Conservation (phyloP, 2,329 filamentous ascomycete species). For the Colletotrichum camelliae region DNA sequence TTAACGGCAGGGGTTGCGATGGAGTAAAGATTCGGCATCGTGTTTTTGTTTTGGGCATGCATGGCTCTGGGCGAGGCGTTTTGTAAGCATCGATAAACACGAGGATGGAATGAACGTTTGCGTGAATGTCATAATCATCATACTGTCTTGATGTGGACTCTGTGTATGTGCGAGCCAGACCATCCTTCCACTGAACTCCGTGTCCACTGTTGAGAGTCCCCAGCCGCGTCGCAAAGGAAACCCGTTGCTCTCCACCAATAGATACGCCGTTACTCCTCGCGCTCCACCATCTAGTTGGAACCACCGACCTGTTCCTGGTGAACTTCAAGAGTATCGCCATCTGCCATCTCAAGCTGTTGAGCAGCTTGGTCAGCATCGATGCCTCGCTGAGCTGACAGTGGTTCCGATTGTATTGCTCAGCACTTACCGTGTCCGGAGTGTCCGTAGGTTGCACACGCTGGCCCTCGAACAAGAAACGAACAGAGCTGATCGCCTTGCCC, state of each 20-base stretch:
- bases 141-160: slow-evolving; percentile 4
- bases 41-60: neutral
- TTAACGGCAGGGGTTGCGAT: neutral
- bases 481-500: slow-evolving; percentile 83
- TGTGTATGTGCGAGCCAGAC: neutral
- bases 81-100: neutral
- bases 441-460: slow-evolving; percentile 87
- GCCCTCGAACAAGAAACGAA: slow-evolving; percentile 97
- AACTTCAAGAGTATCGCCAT: slow-evolving; percentile 95
- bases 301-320: slow-evolving; percentile 98
- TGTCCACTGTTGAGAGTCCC: neutral
- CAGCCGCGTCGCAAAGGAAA: slow-evolving; percentile 3
- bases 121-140: slow-evolving; percentile 20
- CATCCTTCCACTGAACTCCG: slow-evolving; percentile 1
- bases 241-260: neutral
- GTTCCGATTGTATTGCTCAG: slow-evolving; percentile 27
- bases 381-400: neutral
- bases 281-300: neutral
- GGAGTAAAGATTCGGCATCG: neutral
- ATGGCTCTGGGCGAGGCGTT: neutral
- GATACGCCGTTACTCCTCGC: neutral
- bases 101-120: neutral
- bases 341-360: slow-evolving; percentile 88
- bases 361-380: slow-evolving; percentile 25
- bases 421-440: slow-evolving; percentile 85